These are phyloP conservation scores for Brettanomyces naardenensis DNA, from an alignment of 805 yeast species.

Conservation along the genomic window DNA sequence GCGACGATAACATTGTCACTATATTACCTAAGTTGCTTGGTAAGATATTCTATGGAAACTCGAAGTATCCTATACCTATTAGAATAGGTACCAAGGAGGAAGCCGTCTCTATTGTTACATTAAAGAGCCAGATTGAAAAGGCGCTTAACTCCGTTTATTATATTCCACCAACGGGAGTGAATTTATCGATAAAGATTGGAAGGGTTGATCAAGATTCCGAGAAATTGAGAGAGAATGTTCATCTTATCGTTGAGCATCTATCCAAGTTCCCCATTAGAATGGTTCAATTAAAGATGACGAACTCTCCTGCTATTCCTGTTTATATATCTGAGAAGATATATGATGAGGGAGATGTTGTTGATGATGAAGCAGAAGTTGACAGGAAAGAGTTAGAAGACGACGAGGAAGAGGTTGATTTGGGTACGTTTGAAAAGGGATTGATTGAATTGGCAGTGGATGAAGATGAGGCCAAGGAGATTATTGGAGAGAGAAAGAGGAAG, in stretches of 20 bases:
- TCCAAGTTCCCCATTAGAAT: conserved; percentile 40
- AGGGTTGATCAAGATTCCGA: conserved; percentile 34
- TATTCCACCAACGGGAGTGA: conserved; percentile 67
- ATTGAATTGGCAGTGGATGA: conserved; percentile 76
- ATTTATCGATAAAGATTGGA: conserved; percentile 62
- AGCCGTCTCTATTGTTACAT: conserved; percentile 35
- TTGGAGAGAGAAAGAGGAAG: conserved; percentile 41
- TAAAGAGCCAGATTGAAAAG: conserved; percentile 51
- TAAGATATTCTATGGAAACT: conserved; percentile 56
- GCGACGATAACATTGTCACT: conserved; percentile 77
- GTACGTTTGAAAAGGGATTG: conserved; percentile 68
- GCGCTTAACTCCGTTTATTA: conserved; percentile 51
- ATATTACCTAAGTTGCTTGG: conserved; percentile 81
- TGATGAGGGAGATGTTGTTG: conserved; percentile 31
- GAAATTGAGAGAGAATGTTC: conserved; percentile 53
- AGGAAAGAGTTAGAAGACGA: conserved; percentile 16
- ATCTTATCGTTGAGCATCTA: conserved; percentile 44
- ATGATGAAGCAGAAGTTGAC: conserved; percentile 20
- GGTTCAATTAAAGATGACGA: conserved; percentile 54
- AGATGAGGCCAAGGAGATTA: conserved; percentile 51
- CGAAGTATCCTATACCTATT: conserved; percentile 64
- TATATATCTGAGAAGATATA: conserved; percentile 55
- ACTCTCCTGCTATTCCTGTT: conserved; percentile 81
- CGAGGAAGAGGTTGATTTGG: conserved; percentile 34
- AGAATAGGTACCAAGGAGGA: conserved; percentile 23